phyloP scores from a whole-genome alignment of 805 yeast species.

The Nakazawaea anatomiae region DNA sequence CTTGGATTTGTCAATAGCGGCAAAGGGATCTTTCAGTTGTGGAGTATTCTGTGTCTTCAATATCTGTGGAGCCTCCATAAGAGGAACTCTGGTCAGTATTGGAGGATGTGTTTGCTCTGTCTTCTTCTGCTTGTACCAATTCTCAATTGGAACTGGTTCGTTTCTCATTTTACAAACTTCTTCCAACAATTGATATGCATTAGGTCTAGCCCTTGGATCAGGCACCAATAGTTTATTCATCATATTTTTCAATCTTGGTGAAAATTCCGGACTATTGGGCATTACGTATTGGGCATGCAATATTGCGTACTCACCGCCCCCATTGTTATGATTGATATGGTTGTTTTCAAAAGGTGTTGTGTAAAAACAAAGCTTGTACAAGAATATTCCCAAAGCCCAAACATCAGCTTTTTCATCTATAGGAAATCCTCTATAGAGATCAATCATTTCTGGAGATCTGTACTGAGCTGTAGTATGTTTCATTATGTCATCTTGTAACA shows the following conservation, averaged over 20 bases:
- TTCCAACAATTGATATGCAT: conserved; percentile 62
- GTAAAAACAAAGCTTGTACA: conserved; percentile 74
- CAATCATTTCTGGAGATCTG: conserved; percentile 82
- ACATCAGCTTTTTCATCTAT: conserved; percentile 79
- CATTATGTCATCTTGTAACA: conserved; percentile 62
- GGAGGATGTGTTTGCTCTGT: conserved; percentile 11
- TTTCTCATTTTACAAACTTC: conserved; percentile 62
- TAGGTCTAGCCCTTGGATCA: conserved; percentile 70
- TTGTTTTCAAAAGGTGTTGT: conserved; percentile 74
- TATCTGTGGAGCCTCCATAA: background rate
- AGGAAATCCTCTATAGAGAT: conserved; percentile 59
- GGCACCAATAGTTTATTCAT: conserved; percentile 56
- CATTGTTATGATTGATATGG: conserved; percentile 27
- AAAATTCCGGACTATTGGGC: conserved; percentile 52
- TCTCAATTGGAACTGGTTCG: conserved; percentile 33
- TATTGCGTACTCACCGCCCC: conserved; percentile 52
- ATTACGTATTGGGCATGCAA: conserved; percentile 47
- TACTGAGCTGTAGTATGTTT: conserved; percentile 84
- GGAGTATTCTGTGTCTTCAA: conserved; percentile 11
- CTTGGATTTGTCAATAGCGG: conserved; percentile 34
- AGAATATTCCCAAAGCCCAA: conserved; percentile 79
- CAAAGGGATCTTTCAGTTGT: conserved; percentile 32
- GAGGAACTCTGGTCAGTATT: conserved; percentile 6
- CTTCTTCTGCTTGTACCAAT: conserved; percentile 24
- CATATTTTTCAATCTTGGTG: conserved; percentile 56